phyloP scores from a whole-genome alignment of 192 early-diverging fungal genomes.

The Diversispora eburnea region DNA sequence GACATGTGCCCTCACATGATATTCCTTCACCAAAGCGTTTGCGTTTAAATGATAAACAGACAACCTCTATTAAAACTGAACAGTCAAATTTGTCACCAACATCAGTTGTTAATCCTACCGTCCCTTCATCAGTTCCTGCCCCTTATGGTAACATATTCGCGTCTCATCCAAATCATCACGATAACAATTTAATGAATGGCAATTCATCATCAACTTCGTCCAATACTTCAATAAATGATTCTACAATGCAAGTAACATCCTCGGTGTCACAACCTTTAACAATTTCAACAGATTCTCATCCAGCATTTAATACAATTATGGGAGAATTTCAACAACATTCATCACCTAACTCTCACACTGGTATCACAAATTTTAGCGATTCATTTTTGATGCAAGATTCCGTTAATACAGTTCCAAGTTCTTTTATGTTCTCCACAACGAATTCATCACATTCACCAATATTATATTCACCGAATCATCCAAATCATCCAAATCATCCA shows the following conservation, averaged over 20 bases:
- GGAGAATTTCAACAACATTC: constrained; percentile 11
- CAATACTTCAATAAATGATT: neutral
- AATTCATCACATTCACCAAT: constrained; percentile 12
- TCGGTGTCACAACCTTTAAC: neutral
- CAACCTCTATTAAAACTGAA: neutral
- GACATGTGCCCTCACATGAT: neutral
- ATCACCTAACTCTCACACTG: neutral
- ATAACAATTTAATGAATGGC: constrained; percentile 9
- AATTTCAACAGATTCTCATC: constrained; percentile 4
- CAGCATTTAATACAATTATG: constrained; percentile 17
- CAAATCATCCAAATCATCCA: neutral
- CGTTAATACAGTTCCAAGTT: constrained; percentile 6
- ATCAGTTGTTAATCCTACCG: neutral
- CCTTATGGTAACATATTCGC: neutral
- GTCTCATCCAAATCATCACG: neutral
- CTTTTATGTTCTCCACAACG: constrained; percentile 2
- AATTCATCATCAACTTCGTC: neutral
- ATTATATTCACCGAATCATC: neutral
- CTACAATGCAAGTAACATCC: neutral
- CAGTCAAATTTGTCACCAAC: neutral
- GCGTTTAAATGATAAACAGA: constrained; percentile 3
- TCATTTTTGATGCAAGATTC: constrained; percentile 19
- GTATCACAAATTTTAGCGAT: constrained; percentile 14
- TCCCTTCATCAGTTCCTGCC: neutral
- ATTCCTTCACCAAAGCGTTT: constrained; percentile 12